A percentile compares a stretch with the other conserved stretches of the same genome.
These are phyloP conservation scores for Alternaria alternata DNA, from an alignment of 2,329 filamentous ascomycete species.

Conservation along the genomic window DNA sequence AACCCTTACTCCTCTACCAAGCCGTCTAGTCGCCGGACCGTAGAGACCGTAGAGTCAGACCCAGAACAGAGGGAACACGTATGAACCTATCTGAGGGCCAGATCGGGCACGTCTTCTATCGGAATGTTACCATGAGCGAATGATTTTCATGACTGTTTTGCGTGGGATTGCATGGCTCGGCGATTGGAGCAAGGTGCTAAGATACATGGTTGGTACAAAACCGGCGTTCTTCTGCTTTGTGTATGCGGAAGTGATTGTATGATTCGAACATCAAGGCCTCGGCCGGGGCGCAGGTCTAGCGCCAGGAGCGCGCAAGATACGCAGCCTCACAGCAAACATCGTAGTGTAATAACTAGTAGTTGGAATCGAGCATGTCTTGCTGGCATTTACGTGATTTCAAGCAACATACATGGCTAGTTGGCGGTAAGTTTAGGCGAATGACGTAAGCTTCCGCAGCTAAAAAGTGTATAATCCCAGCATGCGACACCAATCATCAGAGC, in stretches of 20 bases:
- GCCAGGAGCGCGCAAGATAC: constrained; percentile 15
- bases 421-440: constrained; percentile 30
- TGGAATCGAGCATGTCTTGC: constrained; percentile 14
- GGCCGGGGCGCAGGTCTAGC: constrained; percentile 20
- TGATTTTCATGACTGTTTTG: constrained; percentile 48
- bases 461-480: constrained; percentile 31
- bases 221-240: constrained; percentile 42
- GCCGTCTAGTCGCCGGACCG: constrained; percentile 48
- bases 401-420: background rate
- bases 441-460: constrained; percentile 33
- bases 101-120: constrained; percentile 29
- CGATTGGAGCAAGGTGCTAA: constrained; percentile 48
- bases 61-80: constrained; percentile 18
- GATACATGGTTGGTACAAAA: constrained; percentile 34
- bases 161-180: constrained; percentile 47
- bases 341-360: constrained; percentile 42
- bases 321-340: constrained; percentile 34
- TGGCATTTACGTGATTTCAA: constrained; percentile 4
- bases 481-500: background rate
- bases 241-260: constrained; percentile 21
- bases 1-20: constrained; percentile 87
- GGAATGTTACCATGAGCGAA: constrained; percentile 48
- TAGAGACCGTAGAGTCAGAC: constrained; percentile 23
- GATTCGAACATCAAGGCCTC: constrained; percentile 19
- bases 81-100: constrained; percentile 21